These are phyloP conservation scores for Penicillium alfredii DNA, from an alignment of 495 filamentous ascomycete species.

Conservation along the genomic window DNA sequence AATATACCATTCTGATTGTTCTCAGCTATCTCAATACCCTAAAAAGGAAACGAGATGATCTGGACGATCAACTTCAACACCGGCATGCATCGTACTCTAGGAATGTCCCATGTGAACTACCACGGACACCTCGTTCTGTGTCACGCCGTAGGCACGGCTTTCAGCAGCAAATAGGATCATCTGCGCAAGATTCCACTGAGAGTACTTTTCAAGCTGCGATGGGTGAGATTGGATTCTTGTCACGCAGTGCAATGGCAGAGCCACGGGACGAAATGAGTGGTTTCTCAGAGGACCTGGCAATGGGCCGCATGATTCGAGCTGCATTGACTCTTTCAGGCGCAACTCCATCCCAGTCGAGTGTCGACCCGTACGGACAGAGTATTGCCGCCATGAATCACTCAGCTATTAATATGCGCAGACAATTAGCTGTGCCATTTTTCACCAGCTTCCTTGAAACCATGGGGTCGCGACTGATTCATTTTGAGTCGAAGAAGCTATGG, in stretches of 20 bases:
- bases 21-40: conserved; percentile 23
- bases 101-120: neutral
- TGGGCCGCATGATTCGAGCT: conserved; percentile 18
- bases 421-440: conserved; percentile 11
- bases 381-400: conserved; percentile 1
- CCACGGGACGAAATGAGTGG: conserved; percentile 17
- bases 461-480: conserved; percentile 10
- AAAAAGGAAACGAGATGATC: conserved; percentile 17
- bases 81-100: conserved; percentile 5
- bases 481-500: conserved; percentile 6
- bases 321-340: conserved; percentile 14
- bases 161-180: neutral
- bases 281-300: conserved; percentile 17
- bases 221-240: conserved; percentile 26
- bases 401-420: neutral
- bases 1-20: neutral
- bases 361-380: conserved; percentile 2
- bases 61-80: conserved; percentile 9
- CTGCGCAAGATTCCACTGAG: conserved; percentile 4
- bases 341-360: conserved; percentile 9
- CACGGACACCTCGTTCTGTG: neutral
- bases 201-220: conserved; percentile 21
- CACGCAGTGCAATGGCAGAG: conserved; percentile 28
- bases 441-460: conserved; percentile 10
- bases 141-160: neutral